Base-by-base conservation (phyloP, 164 flowering plant genomes). In the Vitis riparia region DNA sequence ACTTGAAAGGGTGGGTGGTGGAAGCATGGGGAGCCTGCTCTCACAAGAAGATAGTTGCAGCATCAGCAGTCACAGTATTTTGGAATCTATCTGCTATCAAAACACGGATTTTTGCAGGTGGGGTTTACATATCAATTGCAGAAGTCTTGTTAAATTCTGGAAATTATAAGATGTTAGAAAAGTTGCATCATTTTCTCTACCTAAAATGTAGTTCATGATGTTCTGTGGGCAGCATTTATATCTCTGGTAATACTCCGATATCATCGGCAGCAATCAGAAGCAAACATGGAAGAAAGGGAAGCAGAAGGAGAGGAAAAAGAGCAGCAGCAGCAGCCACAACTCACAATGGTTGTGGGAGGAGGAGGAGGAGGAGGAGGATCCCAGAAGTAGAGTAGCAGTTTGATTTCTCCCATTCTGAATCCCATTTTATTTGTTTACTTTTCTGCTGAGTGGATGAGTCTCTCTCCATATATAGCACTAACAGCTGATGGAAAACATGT, bases 141-240 rank as follows among this genome's bases (percentile, higher is more conserved):
- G 27, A 23, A 23, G 27, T 23, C 27, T 23, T 23, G 27, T 23
- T 23, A 23, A 23, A 23, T 23, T 23, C 27, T 23, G 27, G 27
- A 23, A 23, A 23, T 23, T 23, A 23, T 23, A 23, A 23, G 27
- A 23, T 23, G 27, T 0, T 23, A 23, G 27, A 23, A 23, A 23
- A 23, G 27, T 37, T 37, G 44, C 7, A 37, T 37, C 44, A 37
- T 37, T 37, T 37, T 37, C 44, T 37, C 7, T 37, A 37, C 44
- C 44, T 37, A 37, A 37, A 37, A 32, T 67, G 3, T 32, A 27
- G 8, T 32, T 30, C 23, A 29, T 61, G 11, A 55, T 16, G 27
- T 65, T 69, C 66, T 58, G 8, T 55, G 58, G 82, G 84, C 88
- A 93, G 98, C 89, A 76, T 93, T 93, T 73, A 71, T 93, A 63